Percentiles rank a stretch among this genome's conserved stretches.
Evolutionary conservation across 495 filamentous ascomycete species (phyloP).

Genomic region (Podospora comata): DNA sequence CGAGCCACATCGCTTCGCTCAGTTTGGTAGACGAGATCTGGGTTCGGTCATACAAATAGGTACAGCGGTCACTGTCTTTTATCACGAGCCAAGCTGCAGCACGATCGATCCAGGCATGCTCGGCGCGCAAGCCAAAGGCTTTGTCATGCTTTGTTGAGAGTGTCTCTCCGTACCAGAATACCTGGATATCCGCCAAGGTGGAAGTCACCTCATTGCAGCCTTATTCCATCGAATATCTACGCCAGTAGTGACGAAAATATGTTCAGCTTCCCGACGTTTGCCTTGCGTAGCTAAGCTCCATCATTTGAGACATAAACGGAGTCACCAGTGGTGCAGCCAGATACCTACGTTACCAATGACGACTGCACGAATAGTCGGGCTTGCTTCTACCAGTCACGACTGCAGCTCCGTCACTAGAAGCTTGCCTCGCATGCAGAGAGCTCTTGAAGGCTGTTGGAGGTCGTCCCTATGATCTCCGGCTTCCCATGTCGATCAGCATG

Average conservation of each 20-base stretch:
- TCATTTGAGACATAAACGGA: too few species aligned
- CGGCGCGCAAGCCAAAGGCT: background rate
- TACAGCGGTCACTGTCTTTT: background rate
- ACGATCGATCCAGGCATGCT: background rate
- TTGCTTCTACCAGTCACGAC: background rate
- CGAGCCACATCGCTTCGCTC: background rate
- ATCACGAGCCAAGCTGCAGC: constrained; percentile 1
- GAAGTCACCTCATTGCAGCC: background rate
- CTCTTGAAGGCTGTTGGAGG: background rate
- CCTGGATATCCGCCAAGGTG: background rate
- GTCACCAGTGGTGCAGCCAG: background rate
- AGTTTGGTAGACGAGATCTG: background rate
- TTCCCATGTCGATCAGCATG: constrained; percentile 17
- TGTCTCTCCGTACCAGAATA: background rate
- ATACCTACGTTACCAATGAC: background rate
- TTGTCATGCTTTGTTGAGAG: constrained; percentile 4
- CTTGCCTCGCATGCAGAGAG: background rate
- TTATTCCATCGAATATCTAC: background rate
- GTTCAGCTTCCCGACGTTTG: background rate
- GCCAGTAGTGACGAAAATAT: background rate
- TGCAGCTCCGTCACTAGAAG: background rate
- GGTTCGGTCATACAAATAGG: background rate
- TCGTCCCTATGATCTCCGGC: background rate
- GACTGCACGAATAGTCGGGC: background rate
- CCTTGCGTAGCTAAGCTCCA: background rate